A percentile compares a stretch with the other conserved stretches of the same genome.
Evolutionary conservation across 495 filamentous ascomycete genomes (phyloP).

Genomic region (Parathielavia hyrcaniae): DNA sequence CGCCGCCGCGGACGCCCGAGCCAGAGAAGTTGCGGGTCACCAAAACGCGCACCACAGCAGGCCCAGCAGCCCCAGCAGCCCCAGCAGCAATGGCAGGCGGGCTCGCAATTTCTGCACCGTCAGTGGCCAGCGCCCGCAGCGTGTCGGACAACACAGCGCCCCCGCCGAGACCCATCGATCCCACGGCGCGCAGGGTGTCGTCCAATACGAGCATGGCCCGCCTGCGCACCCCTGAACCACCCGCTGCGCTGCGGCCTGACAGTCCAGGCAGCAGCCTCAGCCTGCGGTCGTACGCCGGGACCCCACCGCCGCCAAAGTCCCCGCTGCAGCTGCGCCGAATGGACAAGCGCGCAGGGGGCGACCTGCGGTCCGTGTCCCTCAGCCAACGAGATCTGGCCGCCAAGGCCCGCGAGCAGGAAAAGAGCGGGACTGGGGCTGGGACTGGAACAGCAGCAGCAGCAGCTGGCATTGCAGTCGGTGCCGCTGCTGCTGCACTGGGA

Average conservation of each 20-base stretch:
- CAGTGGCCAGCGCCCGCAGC: conserved; percentile 18
- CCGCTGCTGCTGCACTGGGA: conserved; percentile 30
- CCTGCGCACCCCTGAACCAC: conserved; percentile 53
- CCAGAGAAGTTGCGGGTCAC: conserved; percentile 27
- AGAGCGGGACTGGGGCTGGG: neutral
- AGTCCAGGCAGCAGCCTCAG: conserved; percentile 56
- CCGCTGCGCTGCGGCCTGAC: conserved; percentile 45
- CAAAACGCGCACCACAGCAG: conserved; percentile 23
- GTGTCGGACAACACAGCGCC: conserved; percentile 26
- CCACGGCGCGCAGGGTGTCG: conserved; percentile 35
- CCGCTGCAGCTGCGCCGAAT: conserved; percentile 52
- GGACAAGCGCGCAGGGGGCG: conserved; percentile 68
- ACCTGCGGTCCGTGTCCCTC: conserved; percentile 67
- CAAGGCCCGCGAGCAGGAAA: conserved; percentile 21
- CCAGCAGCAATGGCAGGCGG: conserved; percentile 8
- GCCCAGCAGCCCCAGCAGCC: no score
- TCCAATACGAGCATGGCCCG: conserved; percentile 49
- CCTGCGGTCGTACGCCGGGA: conserved; percentile 44
- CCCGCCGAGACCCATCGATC: conserved; percentile 31
- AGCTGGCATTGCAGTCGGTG: neutral
- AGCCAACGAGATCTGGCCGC: conserved; percentile 44
- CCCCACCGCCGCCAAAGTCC: conserved; percentile 62
- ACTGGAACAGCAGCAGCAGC: conserved; percentile 23
- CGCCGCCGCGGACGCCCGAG: conserved; percentile 31
- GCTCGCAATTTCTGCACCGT: conserved; percentile 10